Conservation (phyloP, 305 asterid genomes). For the Rubia balearica region DNA sequence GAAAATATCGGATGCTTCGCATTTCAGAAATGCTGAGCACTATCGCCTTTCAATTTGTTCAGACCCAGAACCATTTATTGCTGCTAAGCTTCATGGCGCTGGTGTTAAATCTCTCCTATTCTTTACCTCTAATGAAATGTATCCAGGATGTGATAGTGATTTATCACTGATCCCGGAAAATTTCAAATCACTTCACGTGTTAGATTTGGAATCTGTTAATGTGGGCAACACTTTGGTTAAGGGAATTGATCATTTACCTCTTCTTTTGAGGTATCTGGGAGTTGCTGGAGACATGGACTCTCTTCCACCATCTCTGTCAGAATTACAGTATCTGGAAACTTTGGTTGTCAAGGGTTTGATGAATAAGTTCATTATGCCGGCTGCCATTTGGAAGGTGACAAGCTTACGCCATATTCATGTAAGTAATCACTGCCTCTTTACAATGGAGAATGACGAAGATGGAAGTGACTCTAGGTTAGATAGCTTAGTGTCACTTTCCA, state of each 20-base stretch:
- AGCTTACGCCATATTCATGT: not conserved
- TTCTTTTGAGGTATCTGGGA: not conserved
- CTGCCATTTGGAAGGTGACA: not conserved
- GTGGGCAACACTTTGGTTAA: not conserved
- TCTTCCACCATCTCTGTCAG: constrained; percentile 9
- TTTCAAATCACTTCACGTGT: not conserved
- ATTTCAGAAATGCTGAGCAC: not conserved
- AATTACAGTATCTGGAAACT: not conserved
- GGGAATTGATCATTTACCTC: not conserved
- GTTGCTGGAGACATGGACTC: not conserved
- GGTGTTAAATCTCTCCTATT: not conserved
- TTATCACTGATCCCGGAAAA: not conserved
- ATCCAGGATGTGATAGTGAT: not conserved
- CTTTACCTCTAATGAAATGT: not conserved
- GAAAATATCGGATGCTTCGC: not conserved
- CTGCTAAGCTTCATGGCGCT: not conserved
- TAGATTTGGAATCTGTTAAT: not conserved
- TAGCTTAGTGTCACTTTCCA: constrained; percentile 5
- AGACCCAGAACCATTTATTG: not conserved
- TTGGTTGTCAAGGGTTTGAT: constrained; percentile 4
- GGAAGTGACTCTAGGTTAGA: not conserved
- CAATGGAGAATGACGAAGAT: not conserved
- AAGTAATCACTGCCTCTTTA: not conserved
- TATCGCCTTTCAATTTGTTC: not conserved
- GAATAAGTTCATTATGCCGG: not conserved